Base-by-base conservation (phyloP, 495 filamentous ascomycete species). In the Neurospora sp. region DNA sequence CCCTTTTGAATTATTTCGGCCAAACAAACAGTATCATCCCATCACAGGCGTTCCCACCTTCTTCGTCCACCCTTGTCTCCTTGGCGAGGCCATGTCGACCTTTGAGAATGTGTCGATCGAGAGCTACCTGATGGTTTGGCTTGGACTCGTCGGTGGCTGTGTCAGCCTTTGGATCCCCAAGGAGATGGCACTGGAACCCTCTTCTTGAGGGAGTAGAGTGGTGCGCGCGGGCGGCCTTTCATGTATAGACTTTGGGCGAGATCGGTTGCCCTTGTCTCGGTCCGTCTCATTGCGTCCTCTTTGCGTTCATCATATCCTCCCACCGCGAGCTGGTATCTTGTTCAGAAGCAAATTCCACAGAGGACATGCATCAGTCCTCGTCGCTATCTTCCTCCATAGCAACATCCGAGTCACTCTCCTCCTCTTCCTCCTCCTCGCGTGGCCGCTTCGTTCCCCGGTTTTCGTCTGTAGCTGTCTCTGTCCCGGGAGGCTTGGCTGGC, bases 41-140 rank as follows among this genome's bases (percentile, higher is more conserved):
- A 81, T 90, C 59, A 91, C 89, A 72, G 90, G 89, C 71, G 77
- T 90, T 68, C 93, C 93, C 68, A 85, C 88, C 69, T 94, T 92
- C 78, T 96, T 94, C 82, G 83, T 96, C 76, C 93, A 97, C 81
- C 93, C 93, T 31, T 97, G 93, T 84, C 88, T 92, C 78, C 90
- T 93, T n/a, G 90, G 89, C 71, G 91, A 93, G 74, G 91, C 90
- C 69, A 91, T 97, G 88, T 84, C 81, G 42, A 80, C 77, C 22
- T 85, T 87, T 75, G 79, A 85, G 69, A 35, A 65, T 65, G 85
- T 87, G 74, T 83, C 83, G 47, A 86, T 88, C 40, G 83, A 88
- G 77, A 83, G 86, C 70, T 97, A 96, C 83, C 86, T 97, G 76
- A 86, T 90, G 81, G 82, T 92, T 45, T 97, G 93, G 93, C 82